phyloP scores from a whole-genome alignment of 1,139 yeast species.

The Yamadazyma diospyri region DNA sequence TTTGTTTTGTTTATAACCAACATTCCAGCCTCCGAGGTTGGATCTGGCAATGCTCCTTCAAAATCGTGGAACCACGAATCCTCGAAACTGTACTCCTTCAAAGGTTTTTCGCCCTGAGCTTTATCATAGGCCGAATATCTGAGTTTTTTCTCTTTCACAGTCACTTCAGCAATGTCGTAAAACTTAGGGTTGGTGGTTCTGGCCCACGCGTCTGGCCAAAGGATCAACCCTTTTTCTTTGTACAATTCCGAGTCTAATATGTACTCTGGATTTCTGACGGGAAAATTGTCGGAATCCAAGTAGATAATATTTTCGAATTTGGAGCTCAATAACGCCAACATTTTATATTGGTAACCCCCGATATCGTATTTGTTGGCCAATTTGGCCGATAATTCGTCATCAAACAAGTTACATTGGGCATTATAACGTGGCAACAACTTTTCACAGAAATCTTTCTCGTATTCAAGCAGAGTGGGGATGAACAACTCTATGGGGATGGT shows the following conservation, averaged over 20 bases:
- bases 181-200: constrained; percentile 47
- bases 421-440: constrained; percentile 45
- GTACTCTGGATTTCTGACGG: constrained; percentile 50
- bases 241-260: constrained; percentile 41
- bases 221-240: constrained; percentile 36
- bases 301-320: constrained; percentile 57
- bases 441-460: constrained; percentile 53
- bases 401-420: constrained; percentile 53
- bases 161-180: constrained; percentile 40
- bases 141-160: constrained; percentile 37
- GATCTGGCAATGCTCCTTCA: constrained; percentile 58
- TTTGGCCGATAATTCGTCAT: constrained; percentile 22
- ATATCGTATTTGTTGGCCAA: constrained; percentile 31
- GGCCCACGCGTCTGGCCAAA: constrained; percentile 56
- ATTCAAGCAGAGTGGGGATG: constrained; percentile 49
- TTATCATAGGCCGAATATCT: constrained; percentile 33
- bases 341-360: constrained; percentile 61
- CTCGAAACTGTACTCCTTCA: constrained; percentile 28
- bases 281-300: constrained; percentile 68
- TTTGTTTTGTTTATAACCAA: constrained; percentile 50
- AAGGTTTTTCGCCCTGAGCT: constrained; percentile 26
- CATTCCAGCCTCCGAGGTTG: constrained; percentile 65
- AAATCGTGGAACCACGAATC: constrained; percentile 50
- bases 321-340: constrained; percentile 58
- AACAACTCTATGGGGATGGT: constrained; percentile 44